Base-by-base conservation (phyloP, 2,329 filamentous ascomycete genomes). In the Sclerotinia minor region DNA sequence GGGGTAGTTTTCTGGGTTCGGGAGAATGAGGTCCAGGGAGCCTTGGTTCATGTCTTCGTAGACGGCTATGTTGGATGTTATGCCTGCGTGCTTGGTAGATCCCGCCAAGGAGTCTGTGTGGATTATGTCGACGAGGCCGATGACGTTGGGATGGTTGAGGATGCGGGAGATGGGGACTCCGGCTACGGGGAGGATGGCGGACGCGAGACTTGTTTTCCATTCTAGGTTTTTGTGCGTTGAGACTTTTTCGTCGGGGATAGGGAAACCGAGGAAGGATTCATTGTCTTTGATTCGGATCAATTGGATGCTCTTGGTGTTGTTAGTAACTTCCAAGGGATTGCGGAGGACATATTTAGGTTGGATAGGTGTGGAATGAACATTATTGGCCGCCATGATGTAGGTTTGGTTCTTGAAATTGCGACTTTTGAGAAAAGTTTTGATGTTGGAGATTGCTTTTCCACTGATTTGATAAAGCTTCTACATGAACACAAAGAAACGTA, bases 21-120 rank as follows among this genome's bases (percentile, higher is more conserved):
- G 73, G 29, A 84, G 76, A 15, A 85, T 71, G 41, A 78, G 78
- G 32, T 78, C 77, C 47, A 87, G 79, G 52, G 78, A 82, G 45
- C 83, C 83, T 5, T 81, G 83, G 68, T 85, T 81, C 76, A 83
- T 85, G 66, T 79, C 82, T 74, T 87, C 84, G 80, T 80, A 85
- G 29, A 86, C 75, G 21, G 83, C 73, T 69, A 80, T 77, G 58
- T 76, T 76, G 65, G 67, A 65, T 6, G 50, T 58, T 1, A 65
- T 45, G 26, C 71, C 71, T 5, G 68, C 54, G 24, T 58, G 50
- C 3, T 50, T 61, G 17, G 41, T 67, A 15, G 44, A 63, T n/a
- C 70, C 72, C 9, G 66, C 50, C 13, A 65, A 13, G 7, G 57
- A 55, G 5, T 69, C 70, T 47, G 67, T 69, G 4, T 71, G 69